phyloP scores from a whole-genome alignment of 2,329 filamentous ascomycete species.

The Colletotrichum sp. region DNA sequence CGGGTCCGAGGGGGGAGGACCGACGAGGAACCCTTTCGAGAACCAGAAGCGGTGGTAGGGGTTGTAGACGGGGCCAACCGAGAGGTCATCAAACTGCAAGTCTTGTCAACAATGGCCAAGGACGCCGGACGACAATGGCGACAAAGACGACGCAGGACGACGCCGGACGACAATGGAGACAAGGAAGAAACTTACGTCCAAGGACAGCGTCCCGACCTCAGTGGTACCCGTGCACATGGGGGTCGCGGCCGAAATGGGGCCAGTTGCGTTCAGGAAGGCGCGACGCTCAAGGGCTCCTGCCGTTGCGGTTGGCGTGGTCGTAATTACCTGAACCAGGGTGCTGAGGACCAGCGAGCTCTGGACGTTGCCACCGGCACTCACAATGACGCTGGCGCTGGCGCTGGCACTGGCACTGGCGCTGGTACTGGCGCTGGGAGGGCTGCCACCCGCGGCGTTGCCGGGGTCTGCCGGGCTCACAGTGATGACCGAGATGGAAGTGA shows the following conservation, averaged over 20 bases:
- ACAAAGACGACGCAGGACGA: too few relatives aligned
- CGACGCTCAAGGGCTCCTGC: neutral
- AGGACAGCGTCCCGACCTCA: constrained; percentile 39
- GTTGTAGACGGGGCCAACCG: constrained; percentile 43
- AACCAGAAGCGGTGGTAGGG: constrained; percentile 45
- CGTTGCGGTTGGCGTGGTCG: neutral
- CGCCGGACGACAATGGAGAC: neutral
- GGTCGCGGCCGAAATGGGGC: constrained; percentile 2
- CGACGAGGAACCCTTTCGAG: constrained; percentile 44
- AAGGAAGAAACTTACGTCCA: constrained; percentile 36
- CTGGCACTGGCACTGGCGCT: neutral
- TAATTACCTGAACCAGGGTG: constrained; percentile 26
- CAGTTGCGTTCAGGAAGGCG: neutral
- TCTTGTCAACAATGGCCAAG: neutral
- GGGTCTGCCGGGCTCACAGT: constrained; percentile 30
- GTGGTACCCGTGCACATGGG: constrained; percentile 22
- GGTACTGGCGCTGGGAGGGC: neutral
- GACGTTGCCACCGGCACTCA: neutral
- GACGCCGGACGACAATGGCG: constrained; percentile 16
- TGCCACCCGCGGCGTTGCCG: neutral
- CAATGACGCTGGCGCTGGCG: neutral
- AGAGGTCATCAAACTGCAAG: constrained; percentile 39
- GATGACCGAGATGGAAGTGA: constrained; percentile 15
- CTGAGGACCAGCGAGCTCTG: constrained; percentile 26
- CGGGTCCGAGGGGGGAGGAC: constrained; percentile 35